phyloP scores from a whole-genome alignment of 306 rosid species.

The Medicago arabica region DNA sequence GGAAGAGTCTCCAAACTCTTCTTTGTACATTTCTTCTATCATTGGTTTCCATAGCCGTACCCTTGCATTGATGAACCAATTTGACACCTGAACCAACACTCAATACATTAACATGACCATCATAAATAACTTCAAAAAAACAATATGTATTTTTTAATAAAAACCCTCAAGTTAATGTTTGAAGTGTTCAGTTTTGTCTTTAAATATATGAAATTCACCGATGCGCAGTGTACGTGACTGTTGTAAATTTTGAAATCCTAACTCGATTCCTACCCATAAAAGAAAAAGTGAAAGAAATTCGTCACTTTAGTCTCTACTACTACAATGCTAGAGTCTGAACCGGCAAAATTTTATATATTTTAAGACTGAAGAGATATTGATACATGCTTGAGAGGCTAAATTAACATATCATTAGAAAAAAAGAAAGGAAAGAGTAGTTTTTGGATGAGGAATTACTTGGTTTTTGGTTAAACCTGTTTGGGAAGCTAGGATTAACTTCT shows the following conservation, averaged over 20 bases:
- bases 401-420: neutral
- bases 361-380: neutral
- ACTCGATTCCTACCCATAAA: neutral
- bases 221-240: neutral
- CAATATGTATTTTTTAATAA: no score
- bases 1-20: constrained; percentile 87
- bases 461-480: constrained; percentile 84
- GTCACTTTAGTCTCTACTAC: neutral
- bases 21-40: constrained; percentile 93
- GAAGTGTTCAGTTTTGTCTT: no score
- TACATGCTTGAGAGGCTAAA: neutral
- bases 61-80: constrained; percentile 90
- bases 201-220: neutral
- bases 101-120: constrained; percentile 28
- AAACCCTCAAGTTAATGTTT: no score
- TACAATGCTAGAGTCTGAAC: neutral
- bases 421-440: neutral
- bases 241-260: no score
- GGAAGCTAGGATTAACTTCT: constrained; percentile 77
- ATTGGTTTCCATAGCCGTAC: constrained; percentile 93
- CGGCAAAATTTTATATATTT: neutral
- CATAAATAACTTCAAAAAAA: neutral
- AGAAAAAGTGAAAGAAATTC: no score
- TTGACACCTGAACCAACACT: constrained; percentile 66
- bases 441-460: constrained; percentile 62